These are phyloP conservation scores for Chaetomium globosum DNA, from an alignment of 2,329 filamentous ascomycete species.

Conservation along the genomic window DNA sequence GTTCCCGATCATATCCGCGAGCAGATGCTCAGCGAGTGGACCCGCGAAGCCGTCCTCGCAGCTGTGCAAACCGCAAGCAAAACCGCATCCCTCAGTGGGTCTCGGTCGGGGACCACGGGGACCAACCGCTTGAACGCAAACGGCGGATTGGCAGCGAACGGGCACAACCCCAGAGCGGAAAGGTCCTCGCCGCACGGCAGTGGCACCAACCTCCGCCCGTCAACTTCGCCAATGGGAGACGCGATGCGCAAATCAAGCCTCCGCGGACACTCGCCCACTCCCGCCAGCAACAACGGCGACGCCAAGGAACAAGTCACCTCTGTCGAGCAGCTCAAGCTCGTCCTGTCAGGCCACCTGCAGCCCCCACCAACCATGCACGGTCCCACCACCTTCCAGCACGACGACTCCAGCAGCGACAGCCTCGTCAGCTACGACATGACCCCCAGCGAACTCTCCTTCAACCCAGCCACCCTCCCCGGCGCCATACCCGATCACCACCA, in stretches of 20 bases:
- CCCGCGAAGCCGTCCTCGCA: conserved; percentile 70
- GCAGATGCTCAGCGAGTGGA: conserved; percentile 79
- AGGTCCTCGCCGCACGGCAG: conserved; percentile 51
- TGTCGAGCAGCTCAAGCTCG: conserved; percentile 65
- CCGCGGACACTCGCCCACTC: conserved; percentile 51
- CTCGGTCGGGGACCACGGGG: conserved; percentile 64
- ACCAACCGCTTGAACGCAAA: conserved; percentile 62
- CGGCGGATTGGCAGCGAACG: conserved; percentile 46
- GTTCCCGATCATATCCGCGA: conserved; percentile 70
- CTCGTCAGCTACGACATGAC: conserved; percentile 71
- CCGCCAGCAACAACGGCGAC: conserved; percentile 38
- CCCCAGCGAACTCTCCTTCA: conserved; percentile 68
- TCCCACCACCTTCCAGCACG: conserved; percentile 44
- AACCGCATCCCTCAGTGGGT: conserved; percentile 75
- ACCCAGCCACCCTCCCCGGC: conserved; percentile 40
- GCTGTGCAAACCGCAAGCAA: conserved; percentile 69
- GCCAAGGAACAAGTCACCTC: conserved; percentile 54
- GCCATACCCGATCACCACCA: not conserved
- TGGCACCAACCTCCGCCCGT: conserved; percentile 54
- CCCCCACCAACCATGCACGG: conserved; percentile 46
- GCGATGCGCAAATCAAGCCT: conserved; percentile 57
- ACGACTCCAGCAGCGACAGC: conserved; percentile 64
- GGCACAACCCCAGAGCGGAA: conserved; percentile 44
- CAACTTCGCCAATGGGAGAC: conserved; percentile 46
- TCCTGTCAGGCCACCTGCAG: conserved; percentile 56